Conservation (phyloP, 2,329 filamentous ascomycete species). For the Fonsecaea erecta region DNA sequence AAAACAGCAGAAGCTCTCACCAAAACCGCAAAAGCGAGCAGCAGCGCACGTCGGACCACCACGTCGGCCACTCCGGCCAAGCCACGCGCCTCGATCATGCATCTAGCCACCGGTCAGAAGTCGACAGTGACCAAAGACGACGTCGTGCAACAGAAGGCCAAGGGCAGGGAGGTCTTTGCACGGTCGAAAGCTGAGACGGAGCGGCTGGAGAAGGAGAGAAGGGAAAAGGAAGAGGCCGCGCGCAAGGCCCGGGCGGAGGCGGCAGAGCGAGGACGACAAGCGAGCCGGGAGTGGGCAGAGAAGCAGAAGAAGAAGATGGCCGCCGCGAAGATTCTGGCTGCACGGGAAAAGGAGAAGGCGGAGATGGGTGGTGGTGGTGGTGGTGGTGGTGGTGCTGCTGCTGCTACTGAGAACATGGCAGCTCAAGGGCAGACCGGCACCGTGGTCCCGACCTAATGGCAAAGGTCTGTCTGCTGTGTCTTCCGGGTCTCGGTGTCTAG, state of each 20-base stretch:
- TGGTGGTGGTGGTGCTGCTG: too few relatives aligned
- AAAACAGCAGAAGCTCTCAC: constrained; percentile 14
- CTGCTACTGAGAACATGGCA: background rate
- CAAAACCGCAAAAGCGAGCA: constrained; percentile 28
- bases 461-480: background rate
- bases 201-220: constrained; percentile 39
- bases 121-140: constrained; percentile 34
- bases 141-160: constrained; percentile 36
- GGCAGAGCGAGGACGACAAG: constrained; percentile 42
- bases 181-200: constrained; percentile 37
- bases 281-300: constrained; percentile 45
- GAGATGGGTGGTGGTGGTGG: too few relatives aligned
- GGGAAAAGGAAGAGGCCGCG: constrained; percentile 43
- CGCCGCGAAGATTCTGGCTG: constrained; percentile 18
- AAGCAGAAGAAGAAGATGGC: constrained; percentile 40
- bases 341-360: background rate
- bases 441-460: constrained; percentile 7
- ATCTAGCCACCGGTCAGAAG: constrained; percentile 29
- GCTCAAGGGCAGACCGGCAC: background rate
- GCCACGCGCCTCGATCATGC: constrained; percentile 29
- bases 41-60: constrained; percentile 31
- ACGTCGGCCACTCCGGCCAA: constrained; percentile 22
- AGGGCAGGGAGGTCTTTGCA: constrained; percentile 41
- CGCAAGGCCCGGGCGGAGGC: constrained; percentile 43
- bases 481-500: background rate